phyloP scores from a whole-genome alignment of 2,329 filamentous ascomycete species.

The Verticillium tricorpus region DNA sequence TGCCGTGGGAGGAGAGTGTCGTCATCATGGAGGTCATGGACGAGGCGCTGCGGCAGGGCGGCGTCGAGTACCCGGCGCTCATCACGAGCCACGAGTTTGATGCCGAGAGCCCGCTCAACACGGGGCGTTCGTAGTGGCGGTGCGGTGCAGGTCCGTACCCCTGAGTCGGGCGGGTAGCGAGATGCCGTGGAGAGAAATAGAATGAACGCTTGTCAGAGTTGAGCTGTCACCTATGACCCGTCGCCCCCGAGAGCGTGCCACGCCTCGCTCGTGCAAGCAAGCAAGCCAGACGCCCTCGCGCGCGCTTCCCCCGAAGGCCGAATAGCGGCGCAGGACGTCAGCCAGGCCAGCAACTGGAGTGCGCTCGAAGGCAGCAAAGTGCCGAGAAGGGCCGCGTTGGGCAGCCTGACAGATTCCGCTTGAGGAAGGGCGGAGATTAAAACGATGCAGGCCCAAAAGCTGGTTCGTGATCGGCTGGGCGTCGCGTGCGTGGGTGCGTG shows the following conservation, averaged over 20 bases:
- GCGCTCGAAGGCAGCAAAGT: not conserved
- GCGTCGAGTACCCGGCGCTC: conserved; percentile 47
- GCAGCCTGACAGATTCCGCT: not conserved
- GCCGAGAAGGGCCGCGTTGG: not conserved
- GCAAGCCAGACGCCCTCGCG: not conserved
- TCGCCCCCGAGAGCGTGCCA: too few species aligned
- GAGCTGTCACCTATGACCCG: not conserved
- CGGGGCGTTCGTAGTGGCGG: conserved; percentile 31
- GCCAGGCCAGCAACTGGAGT: not conserved
- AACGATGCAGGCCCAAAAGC: not conserved
- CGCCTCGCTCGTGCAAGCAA: too few species aligned
- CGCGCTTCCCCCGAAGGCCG: not conserved
- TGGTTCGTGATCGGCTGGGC: not conserved
- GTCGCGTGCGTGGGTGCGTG: not conserved
- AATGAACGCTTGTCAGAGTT: not conserved
- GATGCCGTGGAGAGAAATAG: not conserved
- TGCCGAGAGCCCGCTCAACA: conserved; percentile 56
- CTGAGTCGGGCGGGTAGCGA: not conserved
- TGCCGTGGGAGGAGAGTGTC: conserved; percentile 73
- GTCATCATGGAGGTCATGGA: conserved; percentile 77
- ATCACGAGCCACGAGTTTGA: conserved; percentile 57
- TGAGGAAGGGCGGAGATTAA: not conserved
- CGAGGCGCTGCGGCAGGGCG: conserved; percentile 47
- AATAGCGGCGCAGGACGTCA: not conserved
- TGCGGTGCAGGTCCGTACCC: too few species aligned